phyloP scores from a whole-genome alignment of 2,329 filamentous ascomycete species.

The Byssochlamys sp. region DNA sequence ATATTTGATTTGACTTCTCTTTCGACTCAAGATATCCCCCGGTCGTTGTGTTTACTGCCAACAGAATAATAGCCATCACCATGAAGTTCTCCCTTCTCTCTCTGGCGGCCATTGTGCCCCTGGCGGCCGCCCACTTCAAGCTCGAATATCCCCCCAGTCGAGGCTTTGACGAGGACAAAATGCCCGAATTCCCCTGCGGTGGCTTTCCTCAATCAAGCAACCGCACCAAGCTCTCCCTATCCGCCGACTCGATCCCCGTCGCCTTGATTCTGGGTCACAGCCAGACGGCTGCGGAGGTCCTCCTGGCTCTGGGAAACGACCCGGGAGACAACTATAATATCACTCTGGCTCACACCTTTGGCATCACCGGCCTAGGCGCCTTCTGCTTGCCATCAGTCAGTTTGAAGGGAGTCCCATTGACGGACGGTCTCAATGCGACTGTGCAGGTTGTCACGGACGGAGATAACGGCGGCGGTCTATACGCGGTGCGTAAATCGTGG shows the following conservation, averaged over 20 bases:
- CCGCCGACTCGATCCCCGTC: conserved; percentile 40
- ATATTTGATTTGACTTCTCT: background rate
- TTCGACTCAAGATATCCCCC: background rate
- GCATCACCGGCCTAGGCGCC: conserved; percentile 52
- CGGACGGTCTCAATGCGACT: conserved; percentile 54
- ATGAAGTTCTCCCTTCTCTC: conserved; percentile 26
- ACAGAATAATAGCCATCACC: conserved; percentile 10
- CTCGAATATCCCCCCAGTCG: conserved; percentile 45
- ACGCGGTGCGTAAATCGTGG: conserved; percentile 44
- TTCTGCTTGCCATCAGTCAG: conserved; percentile 56
- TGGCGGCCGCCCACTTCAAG: conserved; percentile 47
- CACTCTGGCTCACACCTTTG: conserved; percentile 52
- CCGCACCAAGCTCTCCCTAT: conserved; percentile 42
- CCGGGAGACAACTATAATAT: conserved; percentile 58
- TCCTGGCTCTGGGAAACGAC: conserved; percentile 44
- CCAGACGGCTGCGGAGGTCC: conserved; percentile 43
- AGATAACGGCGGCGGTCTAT: conserved; percentile 51
- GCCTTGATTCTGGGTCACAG: conserved; percentile 45
- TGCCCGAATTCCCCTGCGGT: conserved; percentile 42
- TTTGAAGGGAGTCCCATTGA: conserved; percentile 37
- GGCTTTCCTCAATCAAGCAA: conserved; percentile 36
- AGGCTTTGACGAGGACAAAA: conserved; percentile 40
- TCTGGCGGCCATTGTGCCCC: conserved; percentile 34
- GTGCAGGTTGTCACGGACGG: conserved; percentile 61
- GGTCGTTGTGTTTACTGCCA: background rate